Conservation (phyloP, 1,284 basidiomycete genomes). For the Neolentinus lepideus region DNA sequence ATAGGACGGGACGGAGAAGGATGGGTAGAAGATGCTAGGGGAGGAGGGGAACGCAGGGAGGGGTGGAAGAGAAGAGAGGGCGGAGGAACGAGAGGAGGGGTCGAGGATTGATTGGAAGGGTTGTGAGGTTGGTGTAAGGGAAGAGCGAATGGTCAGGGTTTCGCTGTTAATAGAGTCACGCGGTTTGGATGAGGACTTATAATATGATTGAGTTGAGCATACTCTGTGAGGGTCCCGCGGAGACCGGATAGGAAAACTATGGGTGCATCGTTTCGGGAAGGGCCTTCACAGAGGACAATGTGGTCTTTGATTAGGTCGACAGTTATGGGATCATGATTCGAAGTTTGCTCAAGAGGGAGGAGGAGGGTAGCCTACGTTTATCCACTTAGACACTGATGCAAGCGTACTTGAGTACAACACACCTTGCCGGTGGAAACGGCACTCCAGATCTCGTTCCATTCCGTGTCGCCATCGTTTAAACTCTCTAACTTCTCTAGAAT, state of each 20-base stretch:
- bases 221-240: slow-evolving; percentile 60
- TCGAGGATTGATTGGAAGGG: slow-evolving; percentile 52
- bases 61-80: slow-evolving; percentile 43
- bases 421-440: slow-evolving; percentile 67
- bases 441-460: slow-evolving; percentile 75
- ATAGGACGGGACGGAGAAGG: slow-evolving; percentile 20
- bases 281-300: slow-evolving; percentile 52
- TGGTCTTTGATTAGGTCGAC: slow-evolving; percentile 77
- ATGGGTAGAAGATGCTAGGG: slow-evolving; percentile 16
- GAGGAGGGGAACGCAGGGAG: slow-evolving; percentile 27
- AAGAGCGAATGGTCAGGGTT: slow-evolving; percentile 56
- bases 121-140: slow-evolving; percentile 55
- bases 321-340: slow-evolving; percentile 48
- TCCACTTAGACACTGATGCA: slow-evolving; percentile 3
- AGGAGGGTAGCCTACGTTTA: slow-evolving; percentile 63
- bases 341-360: slow-evolving; percentile 57
- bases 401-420: neutral
- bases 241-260: slow-evolving; percentile 79
- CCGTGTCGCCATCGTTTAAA: slow-evolving; percentile 45
- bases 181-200: slow-evolving; percentile 10
- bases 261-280: slow-evolving; percentile 36
- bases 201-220: slow-evolving; percentile 14
- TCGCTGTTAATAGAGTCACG: slow-evolving; percentile 31
- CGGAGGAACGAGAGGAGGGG: slow-evolving; percentile 40
- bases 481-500: slow-evolving; percentile 75